Evolutionary conservation across 2,329 filamentous ascomycete genomes (phyloP), one percentile per base, ranked within the genome.

Genomic region (Phaeophleospora eucalypticola): DNA sequence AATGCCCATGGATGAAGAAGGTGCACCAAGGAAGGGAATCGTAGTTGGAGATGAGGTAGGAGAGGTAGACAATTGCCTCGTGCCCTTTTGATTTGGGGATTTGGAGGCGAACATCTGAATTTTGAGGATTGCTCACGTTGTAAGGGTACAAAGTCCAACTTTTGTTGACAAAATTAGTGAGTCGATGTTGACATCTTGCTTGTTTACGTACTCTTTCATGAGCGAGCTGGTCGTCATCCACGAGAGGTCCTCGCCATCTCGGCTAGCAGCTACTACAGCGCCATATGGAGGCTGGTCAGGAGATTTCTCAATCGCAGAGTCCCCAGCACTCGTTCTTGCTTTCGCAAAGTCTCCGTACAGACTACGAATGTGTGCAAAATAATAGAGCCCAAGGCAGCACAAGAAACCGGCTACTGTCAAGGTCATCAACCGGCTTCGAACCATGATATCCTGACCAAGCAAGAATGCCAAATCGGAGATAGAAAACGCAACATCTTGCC

Each of bases 21-120:
- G 58, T 52, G 35, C 56, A 52, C 39, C 53, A 48, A 0, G 57
- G 50, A 3, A 65, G 67, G 20, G 51, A 37, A 45, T 72, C 50
- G 56, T 74, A 75, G 53, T 71, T 54, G 41, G 74, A 67, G 45
- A 74, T 69, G n/a, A 76, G 59, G 57, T 71, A 74, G 29, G 69
- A 72, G 1, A 75, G 61, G 49, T 75, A 74, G 38, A 69, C 68
- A 63, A 71, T 73, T 4, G 71, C 66, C 56, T 75, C 72, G 43
- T 67, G 66, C 49, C 70, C 71, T 59, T 73, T 74, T 58, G 73
- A 60, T 29, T 52, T 35, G 12, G 72, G 71, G 8, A 75, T 68
- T 0, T 64, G 71, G 32, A 74, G 60, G 20, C 57, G 51, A 4
- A 66, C 64, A 41, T 58, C 52, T 1, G 53, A 46, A 43, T 71